Percentiles rank a stretch among this genome's conserved stretches.
phyloP scores from a whole-genome alignment of 2,329 filamentous ascomycete species.

The Fusarium verticillioides region DNA sequence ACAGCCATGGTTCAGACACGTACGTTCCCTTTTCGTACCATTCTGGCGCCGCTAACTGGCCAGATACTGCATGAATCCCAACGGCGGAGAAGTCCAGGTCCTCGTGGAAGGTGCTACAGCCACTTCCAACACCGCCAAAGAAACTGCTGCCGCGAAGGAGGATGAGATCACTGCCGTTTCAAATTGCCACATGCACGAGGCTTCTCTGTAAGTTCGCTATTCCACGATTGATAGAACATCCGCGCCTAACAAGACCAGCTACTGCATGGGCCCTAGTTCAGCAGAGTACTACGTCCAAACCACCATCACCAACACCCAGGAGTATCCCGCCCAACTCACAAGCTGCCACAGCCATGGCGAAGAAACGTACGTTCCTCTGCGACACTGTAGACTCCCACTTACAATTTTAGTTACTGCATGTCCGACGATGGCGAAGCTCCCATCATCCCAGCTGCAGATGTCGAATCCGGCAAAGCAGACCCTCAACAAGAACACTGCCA shows the following conservation, averaged over 20 bases:
- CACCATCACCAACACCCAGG: conserved; percentile 63
- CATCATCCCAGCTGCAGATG: conserved; percentile 23
- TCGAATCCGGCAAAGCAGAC: conserved; percentile 29
- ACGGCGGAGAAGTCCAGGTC: conserved; percentile 40
- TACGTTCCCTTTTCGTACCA: background rate
- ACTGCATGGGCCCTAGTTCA: conserved; percentile 54
- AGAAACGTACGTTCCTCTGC: conserved; percentile 58
- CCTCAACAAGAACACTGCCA: conserved; percentile 65
- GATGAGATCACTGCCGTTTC: conserved; percentile 51
- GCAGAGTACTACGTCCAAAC: conserved; percentile 57
- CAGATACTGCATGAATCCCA: conserved; percentile 43
- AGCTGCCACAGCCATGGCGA: conserved; percentile 70
- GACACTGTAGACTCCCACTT: accelerated
- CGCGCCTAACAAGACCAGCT: conserved; percentile 36
- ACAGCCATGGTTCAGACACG: conserved; percentile 37
- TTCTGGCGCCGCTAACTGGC: background rate
- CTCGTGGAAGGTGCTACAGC: conserved; percentile 26
- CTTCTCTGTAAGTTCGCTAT: conserved; percentile 48
- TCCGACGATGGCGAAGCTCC: conserved; percentile 34
- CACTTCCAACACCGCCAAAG: conserved; percentile 14
- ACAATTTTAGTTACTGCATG: conserved; percentile 34
- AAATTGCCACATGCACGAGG: conserved; percentile 54
- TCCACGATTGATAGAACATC: accelerated
- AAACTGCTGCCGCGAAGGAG: conserved; percentile 11
- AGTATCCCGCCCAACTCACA: conserved; percentile 69